Evolutionary conservation across 345 rosid genomes (phyloP).

Genomic region (Salix purpurea): DNA sequence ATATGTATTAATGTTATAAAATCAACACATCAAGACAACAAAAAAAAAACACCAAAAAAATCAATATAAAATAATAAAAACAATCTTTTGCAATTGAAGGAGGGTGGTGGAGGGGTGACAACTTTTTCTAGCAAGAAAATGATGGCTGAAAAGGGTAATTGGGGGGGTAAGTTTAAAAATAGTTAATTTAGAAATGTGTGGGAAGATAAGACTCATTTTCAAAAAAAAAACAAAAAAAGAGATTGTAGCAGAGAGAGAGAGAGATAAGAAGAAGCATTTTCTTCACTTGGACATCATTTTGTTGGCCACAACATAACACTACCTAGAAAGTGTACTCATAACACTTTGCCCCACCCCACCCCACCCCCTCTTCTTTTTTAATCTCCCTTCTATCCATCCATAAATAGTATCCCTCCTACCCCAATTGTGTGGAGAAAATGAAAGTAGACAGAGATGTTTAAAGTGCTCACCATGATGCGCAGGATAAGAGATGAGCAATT

Average conservation of each 20-base stretch:
- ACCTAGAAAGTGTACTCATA: constrained; percentile 41
- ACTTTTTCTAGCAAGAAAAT: constrained; percentile 43
- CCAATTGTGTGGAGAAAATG: neutral
- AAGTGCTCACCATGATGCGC: constrained; percentile 39
- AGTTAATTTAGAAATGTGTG: constrained; percentile 1
- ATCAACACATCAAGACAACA: rapidly evolving
- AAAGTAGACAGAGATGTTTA: constrained; percentile 8
- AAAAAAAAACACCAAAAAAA: neutral
- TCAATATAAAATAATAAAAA: too few relatives aligned
- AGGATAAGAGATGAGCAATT: neutral
- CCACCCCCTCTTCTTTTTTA: neutral
- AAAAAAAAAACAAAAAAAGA: neutral
- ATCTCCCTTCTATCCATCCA: too few relatives aligned
- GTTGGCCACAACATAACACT: constrained; percentile 68
- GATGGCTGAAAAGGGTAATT: constrained; percentile 21
- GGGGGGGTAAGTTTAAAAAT: constrained; percentile 17
- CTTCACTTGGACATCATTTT: constrained; percentile 56
- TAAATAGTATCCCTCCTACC: too few relatives aligned
- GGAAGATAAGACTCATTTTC: neutral
- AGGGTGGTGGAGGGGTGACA: constrained; percentile 33
- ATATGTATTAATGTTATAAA: too few relatives aligned
- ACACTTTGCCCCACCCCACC: neutral
- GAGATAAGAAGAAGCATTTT: constrained; percentile 42
- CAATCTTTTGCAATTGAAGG: neutral
- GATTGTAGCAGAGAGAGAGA: constrained; percentile 29